Conservation (phyloP, 495 filamentous ascomycete species). For the Pyrenopolyporus hunteri region DNA sequence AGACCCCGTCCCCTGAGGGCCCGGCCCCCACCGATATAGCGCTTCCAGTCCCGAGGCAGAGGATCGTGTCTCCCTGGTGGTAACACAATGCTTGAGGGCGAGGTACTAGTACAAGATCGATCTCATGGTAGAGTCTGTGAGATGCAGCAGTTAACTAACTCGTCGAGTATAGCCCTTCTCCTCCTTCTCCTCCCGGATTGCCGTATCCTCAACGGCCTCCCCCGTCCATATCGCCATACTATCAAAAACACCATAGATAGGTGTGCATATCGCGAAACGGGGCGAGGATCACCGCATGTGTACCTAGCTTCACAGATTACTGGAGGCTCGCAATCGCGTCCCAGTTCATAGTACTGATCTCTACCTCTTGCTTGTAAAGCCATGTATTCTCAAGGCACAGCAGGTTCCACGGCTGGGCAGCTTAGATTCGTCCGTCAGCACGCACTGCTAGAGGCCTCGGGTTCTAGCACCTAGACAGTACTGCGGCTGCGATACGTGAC, state of each 20-base stretch:
- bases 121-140: constrained; percentile 15
- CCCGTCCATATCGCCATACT: not conserved
- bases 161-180: constrained; percentile 5
- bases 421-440: constrained; percentile 14
- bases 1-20: constrained; percentile 23
- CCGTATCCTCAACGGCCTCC: constrained; percentile 11
- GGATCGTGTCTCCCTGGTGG: constrained; percentile 32
- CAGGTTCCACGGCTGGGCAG: constrained; percentile 21
- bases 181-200: constrained; percentile 9
- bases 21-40: constrained; percentile 32
- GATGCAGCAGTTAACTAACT: constrained; percentile 17
- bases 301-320: too few species aligned
- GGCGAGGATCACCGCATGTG: constrained; percentile 5
- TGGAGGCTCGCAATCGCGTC: too few species aligned
- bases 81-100: constrained; percentile 27
- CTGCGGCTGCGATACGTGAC: constrained; percentile 24
- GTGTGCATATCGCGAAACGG: not conserved
- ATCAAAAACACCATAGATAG: not conserved
- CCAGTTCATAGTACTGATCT: not conserved
- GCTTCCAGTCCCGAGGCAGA: constrained; percentile 32
- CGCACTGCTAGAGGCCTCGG: not conserved
- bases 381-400: constrained; percentile 10
- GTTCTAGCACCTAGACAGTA: constrained; percentile 13
- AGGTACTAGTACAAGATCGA: constrained; percentile 40
- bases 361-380: not conserved